Percentiles rank a stretch among this genome's conserved stretches.
phyloP scores from a whole-genome alignment of 2,329 filamentous ascomycete species.

The Fusarium multiceps region DNA sequence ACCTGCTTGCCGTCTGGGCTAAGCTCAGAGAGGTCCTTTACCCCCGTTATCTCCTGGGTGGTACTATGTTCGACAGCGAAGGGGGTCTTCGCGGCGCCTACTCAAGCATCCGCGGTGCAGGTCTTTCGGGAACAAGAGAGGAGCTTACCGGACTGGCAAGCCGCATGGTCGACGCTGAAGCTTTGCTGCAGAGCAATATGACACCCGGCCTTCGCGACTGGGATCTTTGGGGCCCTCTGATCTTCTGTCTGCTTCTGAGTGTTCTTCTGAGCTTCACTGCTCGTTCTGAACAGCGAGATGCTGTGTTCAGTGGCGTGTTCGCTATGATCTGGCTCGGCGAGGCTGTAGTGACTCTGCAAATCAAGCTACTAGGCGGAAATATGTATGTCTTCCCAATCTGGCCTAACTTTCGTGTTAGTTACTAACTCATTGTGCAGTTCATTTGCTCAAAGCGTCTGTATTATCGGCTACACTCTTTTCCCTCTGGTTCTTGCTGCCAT shows the following conservation, averaged over 20 bases:
- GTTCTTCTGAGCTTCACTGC: conserved; percentile 88
- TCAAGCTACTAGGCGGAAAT: conserved; percentile 94
- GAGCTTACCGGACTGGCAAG: conserved; percentile 71
- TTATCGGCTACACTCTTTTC: conserved; percentile 98
- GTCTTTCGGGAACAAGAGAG: conserved; percentile 69
- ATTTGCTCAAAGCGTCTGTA: conserved; percentile 96
- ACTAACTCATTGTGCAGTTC: conserved; percentile 68
- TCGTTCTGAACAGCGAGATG: conserved; percentile 80
- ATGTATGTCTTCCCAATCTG: conserved; percentile 73
- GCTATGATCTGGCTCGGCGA: conserved; percentile 97
- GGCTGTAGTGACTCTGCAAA: conserved; percentile 96
- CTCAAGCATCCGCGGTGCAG: conserved; percentile 68
- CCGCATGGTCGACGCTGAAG: conserved; percentile 72
- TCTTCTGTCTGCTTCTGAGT: conserved; percentile 91
- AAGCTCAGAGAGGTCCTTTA: conserved; percentile 98
- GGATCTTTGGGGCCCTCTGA: conserved; percentile 97
- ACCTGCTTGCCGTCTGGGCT: conserved; percentile 92
- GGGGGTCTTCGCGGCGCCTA: conserved; percentile 69
- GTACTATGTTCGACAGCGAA: conserved; percentile 70
- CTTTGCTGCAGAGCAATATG: conserved; percentile 76
- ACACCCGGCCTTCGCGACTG: conserved; percentile 92
- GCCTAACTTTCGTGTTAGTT: neutral
- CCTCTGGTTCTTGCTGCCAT: conserved; percentile 93
- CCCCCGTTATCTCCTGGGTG: conserved; percentile 88
- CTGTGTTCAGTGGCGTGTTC: conserved; percentile 96